Conservation (phyloP, 2,329 filamentous ascomycete species). For the Exophiala mesophila region DNA sequence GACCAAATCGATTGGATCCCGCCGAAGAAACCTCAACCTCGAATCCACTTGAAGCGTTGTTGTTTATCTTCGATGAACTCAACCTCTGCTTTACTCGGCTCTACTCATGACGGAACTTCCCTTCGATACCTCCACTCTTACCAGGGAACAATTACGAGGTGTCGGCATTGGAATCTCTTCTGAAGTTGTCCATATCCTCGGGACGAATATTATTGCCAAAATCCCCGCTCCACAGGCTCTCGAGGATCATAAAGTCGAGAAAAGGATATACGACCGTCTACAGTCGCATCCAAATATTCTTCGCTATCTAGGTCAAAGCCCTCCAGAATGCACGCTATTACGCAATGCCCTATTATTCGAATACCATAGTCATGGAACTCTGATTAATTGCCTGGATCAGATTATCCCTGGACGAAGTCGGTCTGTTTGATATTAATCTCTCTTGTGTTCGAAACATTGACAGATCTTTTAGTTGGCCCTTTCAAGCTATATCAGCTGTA, state of each 20-base stretch:
- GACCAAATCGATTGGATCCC: no score
- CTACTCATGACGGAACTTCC: background rate
- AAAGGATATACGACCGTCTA: background rate
- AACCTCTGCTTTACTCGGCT: background rate
- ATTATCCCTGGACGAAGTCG: background rate
- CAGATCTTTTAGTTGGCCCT: background rate
- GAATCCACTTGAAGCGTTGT: no score
- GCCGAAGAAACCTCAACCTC: no score
- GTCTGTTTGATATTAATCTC: background rate
- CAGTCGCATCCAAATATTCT: background rate
- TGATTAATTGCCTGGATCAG: background rate
- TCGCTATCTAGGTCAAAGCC: background rate
- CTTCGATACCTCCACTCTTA: background rate
- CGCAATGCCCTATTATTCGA: background rate
- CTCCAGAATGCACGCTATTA: background rate
- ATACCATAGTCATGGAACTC: background rate
- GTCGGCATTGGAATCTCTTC: background rate
- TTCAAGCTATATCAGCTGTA: background rate
- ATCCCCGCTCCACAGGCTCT: background rate
- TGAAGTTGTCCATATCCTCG: background rate
- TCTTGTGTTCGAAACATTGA: background rate
- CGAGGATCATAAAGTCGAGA: background rate
- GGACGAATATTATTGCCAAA: background rate
- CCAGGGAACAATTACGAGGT: background rate
- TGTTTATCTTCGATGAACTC: background rate